phyloP scores from a whole-genome alignment of 768 basidiomycete genomes.

The Suillus discolor region DNA sequence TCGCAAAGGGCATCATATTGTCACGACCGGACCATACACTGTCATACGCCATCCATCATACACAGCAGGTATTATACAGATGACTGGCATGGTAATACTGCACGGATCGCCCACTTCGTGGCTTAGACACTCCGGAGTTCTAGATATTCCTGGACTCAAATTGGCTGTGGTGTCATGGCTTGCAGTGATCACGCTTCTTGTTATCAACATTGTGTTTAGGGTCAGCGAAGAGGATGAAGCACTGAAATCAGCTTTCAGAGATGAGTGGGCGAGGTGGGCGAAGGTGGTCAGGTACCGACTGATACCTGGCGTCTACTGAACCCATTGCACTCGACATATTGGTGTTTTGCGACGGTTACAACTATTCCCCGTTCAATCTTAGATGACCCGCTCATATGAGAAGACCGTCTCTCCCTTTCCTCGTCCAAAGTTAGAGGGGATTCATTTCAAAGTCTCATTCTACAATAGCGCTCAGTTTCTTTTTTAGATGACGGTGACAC shows the following conservation, averaged over 20 bases:
- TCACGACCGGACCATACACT: constrained; percentile 46
- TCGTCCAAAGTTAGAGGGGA: neutral
- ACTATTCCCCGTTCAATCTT: neutral
- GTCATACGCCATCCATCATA: constrained; percentile 49
- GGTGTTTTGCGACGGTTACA: neutral
- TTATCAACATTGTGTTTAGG: neutral
- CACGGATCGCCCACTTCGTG: constrained; percentile 13
- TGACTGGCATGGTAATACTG: constrained; percentile 8
- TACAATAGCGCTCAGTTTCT: neutral
- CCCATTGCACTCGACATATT: neutral
- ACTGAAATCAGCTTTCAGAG: neutral
- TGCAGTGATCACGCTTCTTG: neutral
- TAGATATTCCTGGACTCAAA: neutral
- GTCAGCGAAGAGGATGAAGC: neutral
- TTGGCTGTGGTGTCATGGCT: neutral
- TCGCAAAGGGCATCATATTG: constrained; percentile 40
- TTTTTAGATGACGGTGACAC: neutral
- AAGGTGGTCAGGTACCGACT: constrained; percentile 30
- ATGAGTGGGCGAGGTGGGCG: constrained; percentile 22
- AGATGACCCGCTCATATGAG: neutral
- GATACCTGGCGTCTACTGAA: constrained; percentile 34
- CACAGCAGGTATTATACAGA: constrained; percentile 27
- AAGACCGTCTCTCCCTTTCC: neutral
- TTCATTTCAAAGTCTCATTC: neutral
- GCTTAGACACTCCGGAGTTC: neutral